Conservation (phyloP, 23 red algal genomes). For the Gracilaria gracilis region DNA sequence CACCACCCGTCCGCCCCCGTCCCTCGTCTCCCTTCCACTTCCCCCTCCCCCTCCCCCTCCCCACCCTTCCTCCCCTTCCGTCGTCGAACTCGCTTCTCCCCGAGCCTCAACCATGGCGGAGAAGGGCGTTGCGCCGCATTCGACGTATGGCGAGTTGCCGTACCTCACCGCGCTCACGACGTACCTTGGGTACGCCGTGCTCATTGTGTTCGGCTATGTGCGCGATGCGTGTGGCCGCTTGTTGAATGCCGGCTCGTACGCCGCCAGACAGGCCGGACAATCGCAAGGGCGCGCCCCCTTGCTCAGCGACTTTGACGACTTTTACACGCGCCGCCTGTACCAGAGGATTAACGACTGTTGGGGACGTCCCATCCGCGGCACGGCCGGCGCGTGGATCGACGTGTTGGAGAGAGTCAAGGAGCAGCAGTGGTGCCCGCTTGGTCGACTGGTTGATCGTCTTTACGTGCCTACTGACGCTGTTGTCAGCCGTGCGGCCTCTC, state of each 20-base stretch:
- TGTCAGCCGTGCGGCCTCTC: neutral
- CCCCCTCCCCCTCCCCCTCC: conserved; percentile 1
- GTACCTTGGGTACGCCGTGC: conserved; percentile 87
- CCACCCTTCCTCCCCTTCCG: neutral
- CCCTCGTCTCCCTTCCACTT: conserved; percentile 6
- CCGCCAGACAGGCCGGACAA: conserved; percentile 10
- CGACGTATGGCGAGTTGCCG: conserved; percentile 47
- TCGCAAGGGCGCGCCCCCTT: conserved; percentile 75
- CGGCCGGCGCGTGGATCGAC: conserved; percentile 92
- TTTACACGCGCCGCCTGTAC: conserved; percentile 98
- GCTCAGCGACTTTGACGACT: conserved; percentile 93
- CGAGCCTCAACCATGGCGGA: too few relatives aligned
- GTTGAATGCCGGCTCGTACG: conserved; percentile 48
- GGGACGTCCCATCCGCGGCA: conserved; percentile 89
- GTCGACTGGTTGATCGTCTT: conserved; percentile 14
- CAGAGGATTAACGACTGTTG: conserved; percentile 95
- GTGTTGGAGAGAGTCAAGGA: conserved; percentile 77
- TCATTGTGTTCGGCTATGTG: conserved; percentile 90
- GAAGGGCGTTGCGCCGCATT: neutral
- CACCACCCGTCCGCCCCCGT: conserved; percentile 6
- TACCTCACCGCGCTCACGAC: conserved; percentile 69
- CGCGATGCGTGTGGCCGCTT: conserved; percentile 72
- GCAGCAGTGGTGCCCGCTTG: conserved; percentile 49
- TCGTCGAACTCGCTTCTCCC: neutral
- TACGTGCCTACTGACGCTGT: conserved; percentile 29